Percentiles rank a stretch among this genome's conserved stretches.
phyloP scores from a whole-genome alignment of 2,329 filamentous ascomycete genomes.

The Aspergillus sp. region DNA sequence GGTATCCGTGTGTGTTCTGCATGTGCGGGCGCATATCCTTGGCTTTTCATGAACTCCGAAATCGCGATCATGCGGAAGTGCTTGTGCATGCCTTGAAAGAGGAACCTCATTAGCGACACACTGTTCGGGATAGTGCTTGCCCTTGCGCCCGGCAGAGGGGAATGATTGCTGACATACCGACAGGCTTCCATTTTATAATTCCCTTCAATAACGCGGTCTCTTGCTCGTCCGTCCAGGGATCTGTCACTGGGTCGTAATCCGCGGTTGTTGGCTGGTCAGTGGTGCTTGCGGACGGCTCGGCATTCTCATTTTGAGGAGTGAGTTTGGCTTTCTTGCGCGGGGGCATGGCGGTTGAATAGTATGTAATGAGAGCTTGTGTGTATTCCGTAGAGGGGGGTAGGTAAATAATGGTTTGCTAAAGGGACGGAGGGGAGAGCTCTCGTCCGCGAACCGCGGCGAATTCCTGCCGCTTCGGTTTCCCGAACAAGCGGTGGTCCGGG shows the following conservation, averaged over 20 bases:
- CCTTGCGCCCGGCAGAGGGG: neutral
- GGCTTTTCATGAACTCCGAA: slow-evolving; percentile 74
- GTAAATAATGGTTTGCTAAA: neutral
- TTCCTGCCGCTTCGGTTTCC: slow-evolving; percentile 17
- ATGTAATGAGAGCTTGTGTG: neutral
- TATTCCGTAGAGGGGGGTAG: neutral
- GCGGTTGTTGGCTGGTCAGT: slow-evolving; percentile 36
- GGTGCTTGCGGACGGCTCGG: slow-evolving; percentile 32
- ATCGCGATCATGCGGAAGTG: slow-evolving; percentile 91
- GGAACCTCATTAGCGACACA: slow-evolving; percentile 8
- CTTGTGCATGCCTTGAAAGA: slow-evolving; percentile 72
- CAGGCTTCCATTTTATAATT: slow-evolving; percentile 94
- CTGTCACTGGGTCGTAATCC: slow-evolving; percentile 58
- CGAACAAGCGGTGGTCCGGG: slow-evolving; percentile 35
- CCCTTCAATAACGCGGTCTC: slow-evolving; percentile 90
- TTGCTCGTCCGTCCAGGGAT: slow-evolving; percentile 94
- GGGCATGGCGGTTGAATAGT: slow-evolving; percentile 35
- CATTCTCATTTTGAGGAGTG: slow-evolving; percentile 30
- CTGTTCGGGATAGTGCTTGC: too few relatives aligned
- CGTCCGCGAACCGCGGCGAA: neutral
- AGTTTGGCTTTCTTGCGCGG: slow-evolving; percentile 65
- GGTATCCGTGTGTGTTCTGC: slow-evolving; percentile 80
- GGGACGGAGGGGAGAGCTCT: neutral
- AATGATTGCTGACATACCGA: slow-evolving; percentile 59
- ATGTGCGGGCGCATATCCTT: slow-evolving; percentile 70